Evolutionary conservation across 352 stramenopile genomes (phyloP), one percentile per base, ranked within the genome.

Genomic region (Blastocystis sp.): DNA sequence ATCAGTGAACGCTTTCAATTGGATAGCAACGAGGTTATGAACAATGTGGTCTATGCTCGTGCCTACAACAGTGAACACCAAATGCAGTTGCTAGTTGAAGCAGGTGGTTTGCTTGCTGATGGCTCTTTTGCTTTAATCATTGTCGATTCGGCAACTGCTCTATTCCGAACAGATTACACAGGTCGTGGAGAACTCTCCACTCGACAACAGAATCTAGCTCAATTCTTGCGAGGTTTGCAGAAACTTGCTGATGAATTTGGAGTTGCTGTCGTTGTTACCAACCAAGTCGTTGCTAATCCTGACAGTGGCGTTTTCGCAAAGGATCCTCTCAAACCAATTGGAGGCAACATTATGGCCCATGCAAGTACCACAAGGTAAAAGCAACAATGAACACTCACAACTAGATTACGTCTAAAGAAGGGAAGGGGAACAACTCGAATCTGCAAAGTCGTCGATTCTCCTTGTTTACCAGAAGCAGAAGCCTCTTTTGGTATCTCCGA

Each of bases 21-120:
- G 21, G 95, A 98, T 89, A 91, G 91, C 46, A 93, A 96, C 32
- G 95, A 94, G 27, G 95, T 98, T 21, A 91, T 99, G 56, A 96
- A 99, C 78, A 99, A 99, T 91, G 95, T 99, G 16, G 95, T 95
- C 4, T 98, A 97, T 87, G 97, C 97, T 24, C 93, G 97, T 67
- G 96, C 96, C 14, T 97, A 99, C 91, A 99, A 99, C 91, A 98
- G 94, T 57, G 96, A 99, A 88, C 96, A 99, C 89, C 97, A 99
- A 90, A 97, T 97, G 93, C 19, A n/a, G 52, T 12, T 74, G 1
- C 63, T 74, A 2, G 14, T 74, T 27, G 32, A 78, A 37, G 67
- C 67, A 46, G 14, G 46, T 21, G 67, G 16, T 37, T 21, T 78
- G 91, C 96, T 85, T 1, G 3, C 46, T 11, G 35, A 88, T 5